Conservation (phyloP, 2,329 filamentous ascomycete species). For the Periconia macrospinosa region DNA sequence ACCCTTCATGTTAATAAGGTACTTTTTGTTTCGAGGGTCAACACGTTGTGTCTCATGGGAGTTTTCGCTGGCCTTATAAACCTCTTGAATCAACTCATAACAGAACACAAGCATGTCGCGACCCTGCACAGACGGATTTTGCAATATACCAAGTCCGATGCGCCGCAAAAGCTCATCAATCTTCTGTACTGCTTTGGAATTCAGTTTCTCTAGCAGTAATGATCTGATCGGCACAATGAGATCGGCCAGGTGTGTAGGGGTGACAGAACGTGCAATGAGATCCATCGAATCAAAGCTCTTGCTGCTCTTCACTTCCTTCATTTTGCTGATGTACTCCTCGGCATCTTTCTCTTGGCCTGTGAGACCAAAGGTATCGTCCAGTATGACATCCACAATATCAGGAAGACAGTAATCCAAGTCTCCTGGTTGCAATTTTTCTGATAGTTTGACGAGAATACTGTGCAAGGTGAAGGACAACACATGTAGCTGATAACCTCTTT, state of each 20-base stretch:
- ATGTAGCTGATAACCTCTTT: constrained; percentile 88
- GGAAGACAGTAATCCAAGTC: constrained; percentile 86
- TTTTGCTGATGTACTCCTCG: constrained; percentile 90
- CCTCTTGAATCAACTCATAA: constrained; percentile 88
- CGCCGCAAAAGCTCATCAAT: constrained; percentile 86
- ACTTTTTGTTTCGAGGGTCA: constrained; percentile 61
- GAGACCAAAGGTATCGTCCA: constrained; percentile 96
- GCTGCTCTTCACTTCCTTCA: constrained; percentile 97
- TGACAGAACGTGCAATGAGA: constrained; percentile 80
- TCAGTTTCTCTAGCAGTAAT: constrained; percentile 80
- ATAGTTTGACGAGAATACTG: constrained; percentile 77
- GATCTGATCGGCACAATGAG: constrained; percentile 78
- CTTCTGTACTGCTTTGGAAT: constrained; percentile 80
- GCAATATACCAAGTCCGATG: constrained; percentile 78
- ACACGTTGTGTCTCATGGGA: constrained; percentile 29
- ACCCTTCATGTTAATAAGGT: constrained; percentile 75
- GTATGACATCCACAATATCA: constrained; percentile 78
- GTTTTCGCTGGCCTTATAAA: constrained; percentile 67
- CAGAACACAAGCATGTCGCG: constrained; percentile 90
- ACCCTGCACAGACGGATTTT: constrained; percentile 77
- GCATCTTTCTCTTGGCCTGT: constrained; percentile 96
- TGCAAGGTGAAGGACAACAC: constrained; percentile 95
- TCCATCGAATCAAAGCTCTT: constrained; percentile 99
- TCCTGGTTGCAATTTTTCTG: constrained; percentile 74
- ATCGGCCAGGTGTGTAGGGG: constrained; percentile 71